Conservation (phyloP, 108 stramenopile species). For the Nannochloropsis gaditana region DNA sequence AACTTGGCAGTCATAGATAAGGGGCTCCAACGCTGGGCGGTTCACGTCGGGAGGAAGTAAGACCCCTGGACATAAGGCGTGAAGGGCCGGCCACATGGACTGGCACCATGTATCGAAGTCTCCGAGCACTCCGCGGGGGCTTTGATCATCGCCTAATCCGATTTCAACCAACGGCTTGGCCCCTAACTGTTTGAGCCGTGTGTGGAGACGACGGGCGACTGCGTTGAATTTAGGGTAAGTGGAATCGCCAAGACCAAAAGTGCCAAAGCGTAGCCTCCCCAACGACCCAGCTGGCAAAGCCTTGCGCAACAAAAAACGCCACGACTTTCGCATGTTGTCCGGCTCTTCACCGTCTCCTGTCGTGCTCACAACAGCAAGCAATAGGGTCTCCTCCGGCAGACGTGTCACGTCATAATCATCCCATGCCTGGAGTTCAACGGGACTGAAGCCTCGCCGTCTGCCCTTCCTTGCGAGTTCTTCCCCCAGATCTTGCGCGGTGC, state of each 20-base stretch:
- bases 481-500: slow-evolving; percentile 45
- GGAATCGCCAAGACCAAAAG: slow-evolving; percentile 51
- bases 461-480: slow-evolving; percentile 37
- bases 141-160: slow-evolving; percentile 42
- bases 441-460: slow-evolving; percentile 32
- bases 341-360: slow-evolving; percentile 53
- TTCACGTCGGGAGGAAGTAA: slow-evolving; percentile 25
- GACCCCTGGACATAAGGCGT: slow-evolving; percentile 23
- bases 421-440: slow-evolving; percentile 2
- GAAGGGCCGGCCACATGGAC: slow-evolving; percentile 28
- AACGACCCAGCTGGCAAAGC: slow-evolving; percentile 43
- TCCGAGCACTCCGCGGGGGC: slow-evolving; percentile 39
- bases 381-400: slow-evolving; percentile 22
- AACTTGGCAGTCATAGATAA: slow-evolving; percentile 27
- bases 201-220: slow-evolving; percentile 40
- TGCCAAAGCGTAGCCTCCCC: slow-evolving; percentile 32
- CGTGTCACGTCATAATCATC: slow-evolving; percentile 19
- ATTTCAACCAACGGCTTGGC: slow-evolving; percentile 30
- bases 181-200: slow-evolving; percentile 40
- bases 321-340: slow-evolving; percentile 46
- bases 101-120: slow-evolving; percentile 38
- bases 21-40: slow-evolving; percentile 29
- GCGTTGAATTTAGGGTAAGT: slow-evolving; percentile 50
- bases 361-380: slow-evolving; percentile 47
- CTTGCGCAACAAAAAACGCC: slow-evolving; percentile 51